Evolutionary conservation across 2,329 filamentous ascomycete genomes (phyloP).

Genomic region (Podosphaera xanthii): DNA sequence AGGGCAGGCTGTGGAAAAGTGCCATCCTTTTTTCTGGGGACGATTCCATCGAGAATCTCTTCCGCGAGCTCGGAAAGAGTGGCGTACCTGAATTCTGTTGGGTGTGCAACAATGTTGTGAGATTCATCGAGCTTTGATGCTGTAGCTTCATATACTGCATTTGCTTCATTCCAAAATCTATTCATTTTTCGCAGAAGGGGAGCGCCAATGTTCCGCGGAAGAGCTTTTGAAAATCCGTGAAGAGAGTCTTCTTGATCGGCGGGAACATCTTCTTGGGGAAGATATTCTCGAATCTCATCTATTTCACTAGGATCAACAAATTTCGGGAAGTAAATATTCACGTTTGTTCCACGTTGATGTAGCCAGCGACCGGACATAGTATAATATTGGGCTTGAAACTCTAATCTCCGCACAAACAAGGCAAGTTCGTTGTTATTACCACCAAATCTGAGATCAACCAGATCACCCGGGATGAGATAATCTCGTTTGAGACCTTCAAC

Average conservation of each 20-base stretch:
- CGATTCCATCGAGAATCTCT: conserved; percentile 16
- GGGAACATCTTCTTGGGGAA: conserved; percentile 20
- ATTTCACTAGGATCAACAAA: conserved; percentile 22
- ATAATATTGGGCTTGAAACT: conserved; percentile 23
- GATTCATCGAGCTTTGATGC: conserved; percentile 25
- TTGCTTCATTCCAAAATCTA: conserved; percentile 21
- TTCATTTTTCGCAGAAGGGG: conserved; percentile 22
- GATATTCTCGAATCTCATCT: conserved; percentile 21
- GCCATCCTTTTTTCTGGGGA: conserved; percentile 11
- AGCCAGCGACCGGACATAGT: conserved; percentile 26
- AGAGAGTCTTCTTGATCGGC: conserved; percentile 15
- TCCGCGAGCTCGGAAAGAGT: conserved; percentile 24
- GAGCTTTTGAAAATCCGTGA: conserved; percentile 18
- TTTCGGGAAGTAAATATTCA: conserved; percentile 23
- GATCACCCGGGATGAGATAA: conserved; percentile 16
- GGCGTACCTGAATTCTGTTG: conserved; percentile 19
- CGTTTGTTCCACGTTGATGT: conserved; percentile 14
- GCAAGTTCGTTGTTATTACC: conserved; percentile 18
- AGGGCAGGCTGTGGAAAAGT: conserved; percentile 26
- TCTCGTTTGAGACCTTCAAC: conserved; percentile 5
- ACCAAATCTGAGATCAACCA: conserved; percentile 15
- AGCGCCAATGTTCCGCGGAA: conserved; percentile 23
- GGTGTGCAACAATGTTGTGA: conserved; percentile 23
- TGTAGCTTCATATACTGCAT: conserved; percentile 24
- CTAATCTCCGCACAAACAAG: conserved; percentile 23